A percentile compares a stretch with the other conserved stretches of the same genome.
phyloP scores from a whole-genome alignment of 2,329 filamentous ascomycete species.

The Fusarium metavorans region DNA sequence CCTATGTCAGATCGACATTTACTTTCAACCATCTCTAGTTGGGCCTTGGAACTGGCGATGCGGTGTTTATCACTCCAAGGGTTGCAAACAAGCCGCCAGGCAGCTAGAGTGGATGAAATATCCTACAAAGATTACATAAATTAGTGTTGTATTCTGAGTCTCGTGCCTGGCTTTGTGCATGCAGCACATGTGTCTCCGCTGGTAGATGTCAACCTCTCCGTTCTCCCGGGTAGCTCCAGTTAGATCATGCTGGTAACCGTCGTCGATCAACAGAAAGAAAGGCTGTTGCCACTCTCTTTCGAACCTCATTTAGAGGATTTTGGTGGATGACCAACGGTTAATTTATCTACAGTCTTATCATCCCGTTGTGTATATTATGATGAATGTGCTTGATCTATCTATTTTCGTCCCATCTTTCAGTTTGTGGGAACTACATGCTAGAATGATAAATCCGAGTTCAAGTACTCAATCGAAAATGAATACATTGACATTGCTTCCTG shows the following conservation, averaged over 20 bases:
- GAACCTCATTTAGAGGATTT: background rate
- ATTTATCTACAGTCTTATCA: background rate
- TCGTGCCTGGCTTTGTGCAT: background rate
- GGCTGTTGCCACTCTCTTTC: background rate
- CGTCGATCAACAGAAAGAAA: background rate
- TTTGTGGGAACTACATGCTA: background rate
- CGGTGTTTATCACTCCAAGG: background rate
- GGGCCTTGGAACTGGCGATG: no score
- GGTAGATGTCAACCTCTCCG: background rate
- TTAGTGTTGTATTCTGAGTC: background rate
- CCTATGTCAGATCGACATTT: background rate
- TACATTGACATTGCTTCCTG: background rate
- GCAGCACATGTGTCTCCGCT: background rate
- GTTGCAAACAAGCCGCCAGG: background rate
- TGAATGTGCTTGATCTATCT: background rate
- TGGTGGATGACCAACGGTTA: background rate
- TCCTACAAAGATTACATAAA: background rate
- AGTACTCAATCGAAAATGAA: background rate
- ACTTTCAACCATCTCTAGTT: no score
- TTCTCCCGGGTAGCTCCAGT: background rate
- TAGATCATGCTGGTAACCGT: background rate
- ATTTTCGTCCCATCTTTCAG: background rate
- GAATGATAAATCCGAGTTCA: background rate
- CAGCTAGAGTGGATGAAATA: background rate
- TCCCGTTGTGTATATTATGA: background rate